Base-by-base conservation (phyloP, 2,329 filamentous ascomycete genomes). In the Diaporthe nobilis region DNA sequence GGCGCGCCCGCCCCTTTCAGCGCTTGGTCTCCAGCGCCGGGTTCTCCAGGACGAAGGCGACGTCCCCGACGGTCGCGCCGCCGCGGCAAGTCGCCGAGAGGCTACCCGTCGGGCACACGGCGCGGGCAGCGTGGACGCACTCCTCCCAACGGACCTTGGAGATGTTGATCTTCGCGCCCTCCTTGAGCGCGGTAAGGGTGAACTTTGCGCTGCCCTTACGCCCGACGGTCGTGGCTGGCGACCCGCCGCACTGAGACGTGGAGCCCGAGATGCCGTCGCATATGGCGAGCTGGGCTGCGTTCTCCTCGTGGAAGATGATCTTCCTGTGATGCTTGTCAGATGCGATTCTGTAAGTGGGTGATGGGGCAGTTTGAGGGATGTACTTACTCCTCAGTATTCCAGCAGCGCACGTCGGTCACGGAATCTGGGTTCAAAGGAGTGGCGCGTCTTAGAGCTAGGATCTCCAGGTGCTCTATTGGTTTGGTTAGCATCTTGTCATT, bases 281-380 rank as follows among this genome's bases (percentile, higher is more conserved):
- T 82, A 95, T 84, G 0, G 92, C 92, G 42, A 91, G 91, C 78
- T 89, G 86, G 12, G 85, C 86, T 60, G 94, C 92, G 78, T 93
- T 90, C 31, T 90, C 84, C 80, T 90, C 88, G 80, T 90, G 88
- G 79, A 85, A 85, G 77, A 86, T 83, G 77, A 88, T 86, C 76
- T 85, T 82, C 9, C 84, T 87, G 51, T 77, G 55, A 13, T 3
- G 17, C 4, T 51, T 57, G 68, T 80, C 74, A 78, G 74, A 22
- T n/a, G 6, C 39, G 5, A 22, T 6, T 15, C n/a, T 44, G 17
- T 49, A 7, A 60, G 34, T 13, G 37, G 37, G 20, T 49, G 8
- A 20, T 13, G 34, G 13, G 13, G 12, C 1, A 39, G 17, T 22
- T 4, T 39, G 25, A 7, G 12, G 39, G 3, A 25, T 39, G 31